Conservation (phyloP, 1,139 yeast species). For the Candida pseudoviswanathii region DNA sequence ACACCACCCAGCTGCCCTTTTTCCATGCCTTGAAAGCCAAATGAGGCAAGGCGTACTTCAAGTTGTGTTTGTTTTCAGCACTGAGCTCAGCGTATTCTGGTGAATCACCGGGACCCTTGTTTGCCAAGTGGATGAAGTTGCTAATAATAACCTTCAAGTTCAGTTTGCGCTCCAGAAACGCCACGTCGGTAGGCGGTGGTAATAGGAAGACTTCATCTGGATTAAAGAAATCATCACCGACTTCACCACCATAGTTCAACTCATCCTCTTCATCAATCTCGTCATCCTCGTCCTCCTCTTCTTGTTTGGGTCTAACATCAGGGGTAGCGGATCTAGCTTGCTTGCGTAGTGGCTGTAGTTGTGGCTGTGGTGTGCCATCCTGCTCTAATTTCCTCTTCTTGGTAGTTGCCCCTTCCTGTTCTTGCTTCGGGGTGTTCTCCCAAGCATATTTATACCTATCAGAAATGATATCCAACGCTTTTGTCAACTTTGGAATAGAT, state of each 20-base stretch:
- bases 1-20: conserved; percentile 72
- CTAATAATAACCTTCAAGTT: conserved; percentile 54
- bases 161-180: conserved; percentile 52
- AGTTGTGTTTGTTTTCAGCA: conserved; percentile 22
- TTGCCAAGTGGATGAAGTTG: conserved; percentile 55
- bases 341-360: neutral
- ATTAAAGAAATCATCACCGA: conserved; percentile 36
- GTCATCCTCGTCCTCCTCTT: conserved; percentile 3
- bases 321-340: neutral
- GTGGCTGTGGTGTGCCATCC: neutral
- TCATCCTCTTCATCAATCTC: conserved; percentile 9
- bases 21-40: conserved; percentile 67
- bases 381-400: neutral
- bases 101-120: conserved; percentile 22
- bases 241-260: conserved; percentile 40
- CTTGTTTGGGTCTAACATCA: conserved; percentile 5
- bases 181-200: conserved; percentile 57
- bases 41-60: conserved; percentile 45
- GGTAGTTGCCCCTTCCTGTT: neutral
- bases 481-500: conserved; percentile 55
- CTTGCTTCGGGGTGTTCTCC: conserved; percentile 6
- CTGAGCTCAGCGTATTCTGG: conserved; percentile 16
- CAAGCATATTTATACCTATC: conserved; percentile 53
- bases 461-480: conserved; percentile 67
- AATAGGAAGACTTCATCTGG: conserved; percentile 53